Evolutionary conservation across 441 rosid species (phyloP), one percentile per base, ranked within the genome.

Genomic region (Croton setiger): DNA sequence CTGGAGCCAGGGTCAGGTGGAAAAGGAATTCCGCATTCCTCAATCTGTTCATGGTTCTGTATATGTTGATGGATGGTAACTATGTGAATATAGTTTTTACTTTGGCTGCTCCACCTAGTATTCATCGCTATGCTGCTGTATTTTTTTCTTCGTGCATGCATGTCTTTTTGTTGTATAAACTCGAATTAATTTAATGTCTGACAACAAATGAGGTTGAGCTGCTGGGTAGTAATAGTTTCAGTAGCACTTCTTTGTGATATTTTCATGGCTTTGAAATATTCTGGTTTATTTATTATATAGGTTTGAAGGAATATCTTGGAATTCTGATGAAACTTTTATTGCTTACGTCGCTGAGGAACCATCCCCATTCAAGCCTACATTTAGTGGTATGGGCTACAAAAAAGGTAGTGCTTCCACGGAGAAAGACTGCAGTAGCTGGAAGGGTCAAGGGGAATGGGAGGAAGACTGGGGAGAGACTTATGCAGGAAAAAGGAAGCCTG

Each of bases 391-490:
- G 7, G 95, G 97, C 67, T 90, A 84, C 76, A 83, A 76, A 75
- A 87, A 81, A 82, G 78, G 75, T 15, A 77, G 75, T 43, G 55
- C 57, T 31, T 79, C 88, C 47, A 69, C 72, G 35, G 95, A 87
- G 39, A 90, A 85, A 68, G 96, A 92, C 61, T 71, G 77, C 68
- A 80, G 78, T 67, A 85, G 81, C 88, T 95, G 99, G 99, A 90
- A 86, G 79, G 97, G 93, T 72, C 93, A 83, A 81, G 99, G 99
- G 41, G 94, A 95, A 79, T 95, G 92, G 93, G 94, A 90, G 82
- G 99, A 92, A 80, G 92, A 83, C 27, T 94, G 98, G 99, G 99
- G 99, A 33, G 99, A 95, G 85, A 82, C 88, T 39, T 95, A 92
- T 71, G 93, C 87, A 0, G 95, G 98, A 41, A 95, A 92, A 82